phyloP scores from a whole-genome alignment of 2,329 filamentous ascomycete genomes.

The Hirsutella rhossiliensis region DNA sequence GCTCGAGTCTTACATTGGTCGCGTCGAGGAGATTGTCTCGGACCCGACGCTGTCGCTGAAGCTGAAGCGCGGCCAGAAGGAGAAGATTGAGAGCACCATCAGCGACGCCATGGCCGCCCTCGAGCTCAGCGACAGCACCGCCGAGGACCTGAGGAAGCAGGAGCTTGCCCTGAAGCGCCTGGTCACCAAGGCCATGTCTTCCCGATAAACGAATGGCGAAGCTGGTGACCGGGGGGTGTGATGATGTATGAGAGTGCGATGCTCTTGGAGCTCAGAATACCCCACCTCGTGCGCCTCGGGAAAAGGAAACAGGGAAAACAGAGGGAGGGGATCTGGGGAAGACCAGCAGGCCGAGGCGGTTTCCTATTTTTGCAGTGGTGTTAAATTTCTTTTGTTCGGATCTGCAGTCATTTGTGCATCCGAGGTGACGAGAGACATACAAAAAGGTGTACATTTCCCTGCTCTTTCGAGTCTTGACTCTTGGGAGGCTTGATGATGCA shows the following conservation, averaged over 20 bases:
- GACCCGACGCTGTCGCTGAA: constrained; percentile 93
- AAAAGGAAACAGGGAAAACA: not conserved
- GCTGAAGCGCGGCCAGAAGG: constrained; percentile 98
- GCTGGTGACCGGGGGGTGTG: not conserved
- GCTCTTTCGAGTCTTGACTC: constrained; percentile 12
- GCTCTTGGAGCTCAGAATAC: not conserved
- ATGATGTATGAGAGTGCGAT: constrained; percentile 1
- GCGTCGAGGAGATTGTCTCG: constrained; percentile 96
- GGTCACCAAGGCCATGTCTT: constrained; percentile 96
- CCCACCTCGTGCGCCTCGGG: not conserved
- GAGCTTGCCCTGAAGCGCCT: constrained; percentile 95
- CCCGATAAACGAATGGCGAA: constrained; percentile 48
- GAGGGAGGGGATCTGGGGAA: not conserved
- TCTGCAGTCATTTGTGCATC: constrained; percentile 19
- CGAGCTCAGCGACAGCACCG: constrained; percentile 81
- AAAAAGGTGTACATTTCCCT: constrained; percentile 21
- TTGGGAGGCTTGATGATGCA: constrained; percentile 13
- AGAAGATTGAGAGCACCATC: constrained; percentile 96
- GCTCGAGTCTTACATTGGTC: constrained; percentile 96
- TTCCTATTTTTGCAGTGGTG: constrained; percentile 12
- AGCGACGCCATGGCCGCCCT: constrained; percentile 96
- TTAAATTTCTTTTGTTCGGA: constrained; percentile 11
- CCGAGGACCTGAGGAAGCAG: constrained; percentile 99
- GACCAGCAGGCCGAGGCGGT: constrained; percentile 5
- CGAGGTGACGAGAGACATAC: constrained; percentile 17